phyloP scores from a whole-genome alignment of 306 rosid species.

The Acacia acuminata region DNA sequence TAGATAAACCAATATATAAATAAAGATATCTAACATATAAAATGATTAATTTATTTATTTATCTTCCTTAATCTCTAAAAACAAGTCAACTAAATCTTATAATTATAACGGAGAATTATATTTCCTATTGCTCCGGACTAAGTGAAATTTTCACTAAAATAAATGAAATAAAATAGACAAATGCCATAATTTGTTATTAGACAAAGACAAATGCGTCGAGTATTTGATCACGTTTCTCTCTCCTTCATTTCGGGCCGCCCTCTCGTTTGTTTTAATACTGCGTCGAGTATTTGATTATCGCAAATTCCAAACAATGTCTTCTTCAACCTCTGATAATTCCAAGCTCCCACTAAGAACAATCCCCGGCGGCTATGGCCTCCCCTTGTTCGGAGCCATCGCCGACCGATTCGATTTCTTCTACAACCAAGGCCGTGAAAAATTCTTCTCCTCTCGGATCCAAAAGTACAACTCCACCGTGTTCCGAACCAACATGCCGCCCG shows the following conservation, averaged over 20 bases:
- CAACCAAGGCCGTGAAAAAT: constrained; percentile 64
- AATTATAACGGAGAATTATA: too few species aligned
- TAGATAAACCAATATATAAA: too few species aligned
- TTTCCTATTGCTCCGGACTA: too few species aligned
- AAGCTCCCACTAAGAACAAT: constrained; percentile 37
- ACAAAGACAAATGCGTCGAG: too few species aligned
- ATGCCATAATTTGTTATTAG: too few species aligned
- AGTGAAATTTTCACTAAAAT: too few species aligned
- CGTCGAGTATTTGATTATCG: neutral
- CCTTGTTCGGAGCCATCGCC: constrained; percentile 56
- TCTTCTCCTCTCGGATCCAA: constrained; percentile 46
- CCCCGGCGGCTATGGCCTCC: constrained; percentile 70
- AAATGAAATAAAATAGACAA: too few species aligned
- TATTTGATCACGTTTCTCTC: neutral
- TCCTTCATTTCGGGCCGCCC: neutral
- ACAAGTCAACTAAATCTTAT: too few species aligned
- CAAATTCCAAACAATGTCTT: constrained; percentile 23
- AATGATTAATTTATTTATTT: too few species aligned
- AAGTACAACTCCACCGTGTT: constrained; percentile 66
- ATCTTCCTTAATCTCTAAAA: too few species aligned
- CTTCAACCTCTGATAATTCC: constrained; percentile 3
- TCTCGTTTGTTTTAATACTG: neutral
- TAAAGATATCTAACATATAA: too few species aligned
- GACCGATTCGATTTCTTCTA: constrained; percentile 75
- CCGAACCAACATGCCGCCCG: constrained; percentile 79